Base-by-base conservation (phyloP, 495 filamentous ascomycete species). In the Hyphodiscus hymeniophilus region DNA sequence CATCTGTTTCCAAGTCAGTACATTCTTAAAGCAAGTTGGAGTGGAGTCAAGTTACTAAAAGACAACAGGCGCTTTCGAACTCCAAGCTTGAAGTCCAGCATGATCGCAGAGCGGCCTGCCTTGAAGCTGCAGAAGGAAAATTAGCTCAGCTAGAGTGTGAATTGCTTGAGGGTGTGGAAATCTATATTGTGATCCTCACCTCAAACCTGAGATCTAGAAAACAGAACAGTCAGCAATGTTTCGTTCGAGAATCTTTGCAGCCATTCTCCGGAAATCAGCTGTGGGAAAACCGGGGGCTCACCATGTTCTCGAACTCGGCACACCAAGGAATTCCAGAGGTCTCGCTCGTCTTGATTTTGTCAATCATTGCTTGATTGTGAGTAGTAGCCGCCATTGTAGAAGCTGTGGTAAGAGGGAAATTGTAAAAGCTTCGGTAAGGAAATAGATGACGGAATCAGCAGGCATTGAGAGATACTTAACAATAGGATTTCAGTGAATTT, bases 201-300 rank as follows among this genome's bases (percentile, higher is more conserved):
- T 55, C 71, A 75, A 73, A 1, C 73, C 72, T 0, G 72, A 75
- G 31, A 76, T 70, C 74, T n/a, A n/a, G n/a, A n/a, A n/a, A n/a
- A n/a, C n/a, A n/a, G n/a, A n/a, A n/a, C n/a, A n/a, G n/a, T n/a
- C n/a, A n/a, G n/a, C n/a, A n/a, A n/a, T n/a, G n/a, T n/a, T n/a
- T n/a, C n/a, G n/a, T n/a, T n/a, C n/a, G n/a, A n/a, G n/a, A n/a
- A n/a, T n/a, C n/a, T n/a, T n/a, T n/a, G n/a, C n/a, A n/a, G n/a
- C n/a, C n/a, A n/a, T n/a, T n/a, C n/a, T n/a, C n/a, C n/a, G n/a
- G n/a, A n/a, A n/a, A n/a, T n/a, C n/a, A n/a, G n/a, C n/a, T n/a
- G n/a, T n/a, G n/a, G n/a, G n/a, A n/a, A n/a, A n/a, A n/a, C n/a
- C n/a, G n/a, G n/a, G n/a, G n/a, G n/a, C n/a, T n/a, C n/a, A n/a